Evolutionary conservation across 352 stramenopile genomes (phyloP), one percentile per base, ranked within the genome.

Genomic region (Phytophthora vignae): DNA sequence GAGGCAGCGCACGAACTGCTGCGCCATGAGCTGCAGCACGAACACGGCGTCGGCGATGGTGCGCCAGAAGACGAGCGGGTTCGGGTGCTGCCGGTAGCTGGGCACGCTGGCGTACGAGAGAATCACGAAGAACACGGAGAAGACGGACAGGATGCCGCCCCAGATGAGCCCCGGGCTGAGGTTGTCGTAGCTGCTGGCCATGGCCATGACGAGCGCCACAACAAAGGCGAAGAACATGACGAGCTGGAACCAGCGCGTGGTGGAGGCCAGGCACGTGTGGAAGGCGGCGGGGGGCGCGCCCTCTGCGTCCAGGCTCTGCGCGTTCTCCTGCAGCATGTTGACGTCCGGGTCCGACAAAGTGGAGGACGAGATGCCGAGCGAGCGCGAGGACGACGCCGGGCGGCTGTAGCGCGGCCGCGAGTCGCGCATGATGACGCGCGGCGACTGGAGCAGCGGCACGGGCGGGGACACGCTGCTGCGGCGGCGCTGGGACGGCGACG

Each of bases 41-140:
- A 96, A 96, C 19, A 95, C 78, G 17, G 84, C 83, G 72, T 97
- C 90, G 22, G 87, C 87, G 67, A 97, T 95, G 15, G 88, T 93
- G 54, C 88, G 86, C 87, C 88, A 97, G 67, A 97, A 97, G 27
- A 97, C 88, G 55, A 97, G 85, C 68, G 90, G 88, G 57, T 97
- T 97, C 27, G 90, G 90, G 61, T 97, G 90, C 64, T 95, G 88
- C 0, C 90, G 82, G 71, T 94, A 95, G 56, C 81, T 84, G 3
- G 83, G 85, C 22, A 95, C 88, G 64, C 87, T 94, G 14, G 76
- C 82, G 70, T 95, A 97, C 64, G 82, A 92, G 9, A 97, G 56
- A 46, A 97, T 93, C 31, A 96, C 88, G 56, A 95, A 93, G 60
- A 96, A 85, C 57, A 96, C 88, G n/a, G 88, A 96, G 67, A 95